A percentile compares a stretch with the other conserved stretches of the same genome.
Evolutionary conservation across 306 rosid genomes (phyloP).

Genomic region (Chamaecrista fasciculata): DNA sequence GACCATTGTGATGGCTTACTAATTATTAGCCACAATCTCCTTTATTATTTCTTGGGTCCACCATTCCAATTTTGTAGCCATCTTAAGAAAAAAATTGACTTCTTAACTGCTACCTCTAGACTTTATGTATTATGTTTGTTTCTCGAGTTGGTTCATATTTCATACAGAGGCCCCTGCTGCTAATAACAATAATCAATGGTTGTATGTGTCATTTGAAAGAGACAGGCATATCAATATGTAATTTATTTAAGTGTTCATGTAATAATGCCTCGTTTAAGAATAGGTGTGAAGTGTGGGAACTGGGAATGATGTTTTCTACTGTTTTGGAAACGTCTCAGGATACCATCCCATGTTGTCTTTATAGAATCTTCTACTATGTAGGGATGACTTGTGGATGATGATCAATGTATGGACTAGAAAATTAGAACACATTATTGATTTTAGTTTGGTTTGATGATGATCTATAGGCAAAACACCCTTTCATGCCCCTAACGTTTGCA

Average conservation of each 20-base stretch:
- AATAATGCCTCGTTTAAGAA: neutral
- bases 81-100: slow-evolving; percentile 6
- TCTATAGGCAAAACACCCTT: too few relatives aligned
- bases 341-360: neutral
- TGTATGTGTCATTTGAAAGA: slow-evolving; percentile 4
- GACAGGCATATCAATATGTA: slow-evolving; percentile 12
- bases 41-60: slow-evolving; percentile 19
- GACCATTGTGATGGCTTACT: neutral
- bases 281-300: neutral
- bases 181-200: neutral
- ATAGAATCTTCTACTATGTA: neutral
- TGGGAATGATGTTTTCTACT: neutral
- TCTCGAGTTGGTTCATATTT: neutral
- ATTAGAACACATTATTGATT: neutral
- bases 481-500: too few relatives aligned
- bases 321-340: neutral
- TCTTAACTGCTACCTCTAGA: slow-evolving; percentile 23
- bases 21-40: neutral
- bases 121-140: neutral
- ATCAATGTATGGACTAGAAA: neutral
- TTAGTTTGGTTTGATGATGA: neutral
- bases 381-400: neutral
- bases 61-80: slow-evolving; percentile 6
- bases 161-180: neutral
- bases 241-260: neutral